Evolutionary conservation across 2,329 filamentous ascomycete genomes (phyloP).

Genomic region (Pseudopithomyces maydicus): DNA sequence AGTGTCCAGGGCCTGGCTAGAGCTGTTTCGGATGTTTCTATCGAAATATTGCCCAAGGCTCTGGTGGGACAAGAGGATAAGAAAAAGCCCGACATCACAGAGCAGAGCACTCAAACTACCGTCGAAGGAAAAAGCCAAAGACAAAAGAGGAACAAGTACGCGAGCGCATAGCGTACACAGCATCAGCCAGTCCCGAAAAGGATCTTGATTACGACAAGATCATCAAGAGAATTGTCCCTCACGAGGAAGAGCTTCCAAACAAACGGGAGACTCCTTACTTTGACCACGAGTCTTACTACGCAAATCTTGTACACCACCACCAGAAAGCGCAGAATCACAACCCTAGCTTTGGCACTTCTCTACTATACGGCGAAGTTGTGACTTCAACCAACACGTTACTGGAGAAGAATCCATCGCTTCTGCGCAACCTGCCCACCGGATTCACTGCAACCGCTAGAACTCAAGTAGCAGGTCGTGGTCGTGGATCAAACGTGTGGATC

Average conservation of each 20-base stretch:
- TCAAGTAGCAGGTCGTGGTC: conserved; percentile 84
- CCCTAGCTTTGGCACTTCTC: conserved; percentile 71
- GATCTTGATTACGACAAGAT: conserved; percentile 76
- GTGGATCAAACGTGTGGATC: conserved; percentile 93
- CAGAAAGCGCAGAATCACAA: conserved; percentile 60
- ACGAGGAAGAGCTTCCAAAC: conserved; percentile 70
- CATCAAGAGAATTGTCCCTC: conserved; percentile 74
- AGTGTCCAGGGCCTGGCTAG: conserved; percentile 38
- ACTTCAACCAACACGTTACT: conserved; percentile 93
- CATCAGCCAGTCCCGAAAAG: conserved; percentile 54
- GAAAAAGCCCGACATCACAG: conserved; percentile 25
- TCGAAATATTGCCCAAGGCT: conserved; percentile 30
- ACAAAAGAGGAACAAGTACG: conserved; percentile 36
- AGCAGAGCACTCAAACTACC: conserved; percentile 18
- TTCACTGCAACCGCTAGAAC: conserved; percentile 87
- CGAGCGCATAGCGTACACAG: conserved; percentile 34
- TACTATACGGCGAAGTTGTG: conserved; percentile 89
- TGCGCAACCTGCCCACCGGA: conserved; percentile 79
- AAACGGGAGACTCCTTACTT: conserved; percentile 81
- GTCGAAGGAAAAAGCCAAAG: conserved; percentile 28
- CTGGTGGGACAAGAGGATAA: conserved; percentile 28
- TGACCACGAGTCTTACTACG: conserved; percentile 79
- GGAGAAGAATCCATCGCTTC: conserved; percentile 85
- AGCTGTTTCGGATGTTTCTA: conserved; percentile 35
- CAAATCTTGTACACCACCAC: conserved; percentile 71